Evolutionary conservation across 2,329 filamentous ascomycete species (phyloP).

Genomic region (Drechslera avenae): DNA sequence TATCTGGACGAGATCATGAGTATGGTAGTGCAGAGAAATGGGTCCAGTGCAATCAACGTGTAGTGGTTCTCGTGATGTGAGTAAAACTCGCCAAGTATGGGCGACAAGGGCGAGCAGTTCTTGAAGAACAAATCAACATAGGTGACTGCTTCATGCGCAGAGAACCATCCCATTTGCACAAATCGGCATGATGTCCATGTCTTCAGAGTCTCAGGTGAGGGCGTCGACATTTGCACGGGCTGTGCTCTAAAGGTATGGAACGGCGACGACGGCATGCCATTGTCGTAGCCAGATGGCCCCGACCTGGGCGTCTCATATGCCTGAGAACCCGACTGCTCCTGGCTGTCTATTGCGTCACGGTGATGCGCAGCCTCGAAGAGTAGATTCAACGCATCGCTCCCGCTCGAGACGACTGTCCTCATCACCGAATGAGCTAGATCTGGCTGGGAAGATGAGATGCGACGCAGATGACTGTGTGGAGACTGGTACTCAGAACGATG

Average conservation of each 20-base stretch:
- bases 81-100: slow-evolving; percentile 58
- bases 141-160: slow-evolving; percentile 59
- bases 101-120: slow-evolving; percentile 58
- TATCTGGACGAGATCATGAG: slow-evolving; percentile 62
- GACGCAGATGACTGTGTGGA: slow-evolving; percentile 34
- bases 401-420: slow-evolving; percentile 58
- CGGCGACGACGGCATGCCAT: slow-evolving; percentile 31
- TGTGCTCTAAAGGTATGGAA: slow-evolving; percentile 43
- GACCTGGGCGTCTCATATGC: slow-evolving; percentile 46
- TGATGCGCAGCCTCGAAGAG: slow-evolving; percentile 58
- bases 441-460: slow-evolving; percentile 42
- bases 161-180: slow-evolving; percentile 62
- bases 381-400: slow-evolving; percentile 59
- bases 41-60: slow-evolving; percentile 57
- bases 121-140: slow-evolving; percentile 60
- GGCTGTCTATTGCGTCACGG: slow-evolving; percentile 44
- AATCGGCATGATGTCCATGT: slow-evolving; percentile 59
- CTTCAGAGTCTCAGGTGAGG: slow-evolving; percentile 49
- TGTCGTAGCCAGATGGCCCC: slow-evolving; percentile 33
- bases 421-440: slow-evolving; percentile 51
- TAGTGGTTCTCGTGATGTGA: slow-evolving; percentile 56
- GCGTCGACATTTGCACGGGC: slow-evolving; percentile 47
- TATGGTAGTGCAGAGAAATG: slow-evolving; percentile 59
- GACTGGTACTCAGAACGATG: slow-evolving; percentile 39
- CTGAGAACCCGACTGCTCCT: slow-evolving; percentile 43